Evolutionary conservation across 805 yeast genomes (phyloP).

Genomic region (Candida loeiensis): DNA sequence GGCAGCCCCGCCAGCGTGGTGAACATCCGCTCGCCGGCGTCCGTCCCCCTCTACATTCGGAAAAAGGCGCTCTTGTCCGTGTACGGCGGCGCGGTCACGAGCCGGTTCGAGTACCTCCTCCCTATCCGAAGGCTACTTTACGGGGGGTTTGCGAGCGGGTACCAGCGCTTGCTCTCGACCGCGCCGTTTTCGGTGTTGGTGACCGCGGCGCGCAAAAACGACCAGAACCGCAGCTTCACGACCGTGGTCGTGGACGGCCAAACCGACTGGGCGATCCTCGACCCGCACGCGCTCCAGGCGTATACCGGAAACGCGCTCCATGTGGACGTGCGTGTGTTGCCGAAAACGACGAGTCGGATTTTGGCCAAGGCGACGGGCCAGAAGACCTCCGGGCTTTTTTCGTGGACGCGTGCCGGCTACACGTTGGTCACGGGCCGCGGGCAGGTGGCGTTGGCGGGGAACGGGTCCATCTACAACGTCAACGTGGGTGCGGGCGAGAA

Average conservation of each 20-base stretch:
- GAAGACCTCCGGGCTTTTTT: conserved; percentile 39
- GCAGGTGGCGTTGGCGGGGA: conserved; percentile 49
- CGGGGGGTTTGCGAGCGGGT: conserved; percentile 45
- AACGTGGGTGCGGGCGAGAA: conserved; percentile 45
- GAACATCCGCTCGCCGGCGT: conserved; percentile 53
- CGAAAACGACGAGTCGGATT: conserved; percentile 34
- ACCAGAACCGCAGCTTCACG: conserved; percentile 37
- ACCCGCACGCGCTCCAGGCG: conserved; percentile 45
- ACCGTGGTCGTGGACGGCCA: conserved; percentile 53
- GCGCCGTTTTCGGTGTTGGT: conserved; percentile 44
- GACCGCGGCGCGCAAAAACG: conserved; percentile 29
- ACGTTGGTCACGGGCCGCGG: conserved; percentile 57
- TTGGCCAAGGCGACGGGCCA: conserved; percentile 24
- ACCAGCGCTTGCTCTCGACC: conserved; percentile 48
- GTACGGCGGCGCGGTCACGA: conserved; percentile 28
- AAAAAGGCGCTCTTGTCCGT: conserved; percentile 50
- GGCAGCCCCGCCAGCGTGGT: conserved; percentile 50
- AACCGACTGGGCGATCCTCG: conserved; percentile 59
- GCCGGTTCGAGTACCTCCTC: conserved; percentile 28
- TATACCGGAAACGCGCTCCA: conserved; percentile 52
- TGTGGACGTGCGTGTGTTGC: conserved; percentile 36
- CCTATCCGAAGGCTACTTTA: conserved; percentile 42
- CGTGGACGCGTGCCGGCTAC: conserved; percentile 39
- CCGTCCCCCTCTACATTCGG: conserved; percentile 50
- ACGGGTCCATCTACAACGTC: conserved; percentile 51